Evolutionary conservation across 2,329 filamentous ascomycete genomes (phyloP).

Genomic region (Atkinsonella texensis): DNA sequence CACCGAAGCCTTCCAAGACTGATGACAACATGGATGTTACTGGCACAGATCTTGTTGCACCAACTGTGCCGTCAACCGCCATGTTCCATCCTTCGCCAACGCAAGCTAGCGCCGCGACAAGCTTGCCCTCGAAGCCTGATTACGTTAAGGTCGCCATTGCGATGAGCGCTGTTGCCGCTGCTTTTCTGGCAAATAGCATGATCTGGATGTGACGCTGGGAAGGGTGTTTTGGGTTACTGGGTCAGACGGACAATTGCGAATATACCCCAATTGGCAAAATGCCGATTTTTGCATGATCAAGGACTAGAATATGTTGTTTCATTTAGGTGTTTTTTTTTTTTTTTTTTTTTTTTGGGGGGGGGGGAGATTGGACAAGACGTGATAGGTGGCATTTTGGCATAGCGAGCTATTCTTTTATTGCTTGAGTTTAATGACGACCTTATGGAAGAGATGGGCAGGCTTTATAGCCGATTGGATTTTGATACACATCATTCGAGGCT

Average conservation of each 20-base stretch:
- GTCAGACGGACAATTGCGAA: neutral
- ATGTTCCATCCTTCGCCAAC: conserved; percentile 6
- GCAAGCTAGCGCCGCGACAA: neutral
- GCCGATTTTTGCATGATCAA: no score
- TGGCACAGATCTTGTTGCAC: conserved; percentile 9
- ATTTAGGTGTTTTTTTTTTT: neutral
- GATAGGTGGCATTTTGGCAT: no score
- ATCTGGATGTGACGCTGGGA: neutral
- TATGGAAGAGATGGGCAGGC: no score
- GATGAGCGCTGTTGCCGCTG: neutral
- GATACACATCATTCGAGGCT: no score
- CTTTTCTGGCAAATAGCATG: neutral
- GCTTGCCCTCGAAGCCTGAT: neutral
- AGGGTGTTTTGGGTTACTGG: neutral
- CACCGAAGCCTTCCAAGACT: conserved; percentile 22
- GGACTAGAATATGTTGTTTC: neutral
- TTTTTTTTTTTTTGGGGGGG: neutral
- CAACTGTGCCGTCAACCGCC: conserved; percentile 7
- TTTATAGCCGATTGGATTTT: no score
- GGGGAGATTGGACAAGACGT: no score
- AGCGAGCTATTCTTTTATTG: no score
- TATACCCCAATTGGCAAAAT: neutral
- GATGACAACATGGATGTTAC: conserved; percentile 16
- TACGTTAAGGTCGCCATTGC: neutral
- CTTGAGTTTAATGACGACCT: no score